Base-by-base conservation (phyloP, 108 stramenopile genomes). In the Skeletonema menzelii region DNA sequence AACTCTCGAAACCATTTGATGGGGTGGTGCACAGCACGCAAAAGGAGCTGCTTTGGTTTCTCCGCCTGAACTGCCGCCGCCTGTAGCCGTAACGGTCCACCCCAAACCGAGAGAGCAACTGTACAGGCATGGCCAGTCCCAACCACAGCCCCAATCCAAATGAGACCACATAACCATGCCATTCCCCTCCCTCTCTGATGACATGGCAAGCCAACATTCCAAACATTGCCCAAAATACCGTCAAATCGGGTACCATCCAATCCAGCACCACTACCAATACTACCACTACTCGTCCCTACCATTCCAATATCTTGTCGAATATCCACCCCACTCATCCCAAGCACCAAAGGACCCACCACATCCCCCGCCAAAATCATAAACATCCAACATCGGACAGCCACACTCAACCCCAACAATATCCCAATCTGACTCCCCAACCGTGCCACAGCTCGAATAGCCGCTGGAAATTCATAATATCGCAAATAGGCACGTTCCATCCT, bases 141-240 rank as follows among this genome's bases (percentile, higher is more conserved):
- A 4, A 86, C 76, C 7, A 88, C 85, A 2, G 82, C 56, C 27
- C 71, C 70, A 56, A 88, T 79, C 91, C 91, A 92, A 59, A 88
- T 34, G 61, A 88, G 28, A 12, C 80, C 87, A 79, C 80, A 92
- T 69, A 85, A 65, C 73, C 61, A 85, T 24, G 83, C 72, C 79
- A 85, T 30, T 14, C 75, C 73, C 56, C 67, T 59, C 4, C 56
- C 71, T 12, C 44, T 59, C 28, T 46, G 37, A 59, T 65, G 63
- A 47, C 79, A 80, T 37, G 78, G 78, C 32, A 79, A 66, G 0
- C 65, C 65, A 27, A 74, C 58, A 59, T 74, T 65, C 73, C 64
- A 64, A 27, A 62, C 44, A 28, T 61, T 32, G 46, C 61, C 42
- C 12, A 74, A 57, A 46, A 28, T 27, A 37, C 40, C 57, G 0